Conservation (phyloP, 164 flowering plant genomes). For the Umbilicus rupestris region DNA sequence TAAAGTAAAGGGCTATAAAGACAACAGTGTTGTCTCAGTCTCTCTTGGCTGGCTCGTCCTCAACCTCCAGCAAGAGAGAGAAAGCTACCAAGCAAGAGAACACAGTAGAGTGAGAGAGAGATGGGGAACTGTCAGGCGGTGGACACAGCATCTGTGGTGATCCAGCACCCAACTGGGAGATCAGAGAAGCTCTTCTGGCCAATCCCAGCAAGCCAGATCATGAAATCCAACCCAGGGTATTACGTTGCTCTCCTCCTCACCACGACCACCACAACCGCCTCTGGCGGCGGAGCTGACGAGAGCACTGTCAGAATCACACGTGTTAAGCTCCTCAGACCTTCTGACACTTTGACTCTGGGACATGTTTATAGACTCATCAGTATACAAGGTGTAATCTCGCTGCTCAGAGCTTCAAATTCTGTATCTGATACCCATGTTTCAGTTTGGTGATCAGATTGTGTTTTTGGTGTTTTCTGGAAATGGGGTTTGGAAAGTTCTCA, state of each 20-base stretch:
- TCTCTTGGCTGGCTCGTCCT: neutral
- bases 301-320: conserved; percentile 40
- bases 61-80: conserved; percentile 7
- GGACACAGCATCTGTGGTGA: conserved; percentile 57
- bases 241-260: conserved; percentile 81
- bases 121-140: conserved; percentile 94
- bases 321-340: conserved; percentile 72
- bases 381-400: conserved; percentile 51
- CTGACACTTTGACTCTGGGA: conserved; percentile 70
- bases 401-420: neutral
- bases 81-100: conserved; percentile 9
- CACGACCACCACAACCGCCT: conserved; percentile 21
- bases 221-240: conserved; percentile 76
- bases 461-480: conserved; percentile 6
- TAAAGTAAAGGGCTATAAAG: no score
- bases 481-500: conserved; percentile 1
- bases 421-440: neutral
- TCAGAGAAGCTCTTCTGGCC: conserved; percentile 59
- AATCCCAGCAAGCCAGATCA: conserved; percentile 56
- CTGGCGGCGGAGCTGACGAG: conserved; percentile 6
- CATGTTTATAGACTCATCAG: conserved; percentile 78
- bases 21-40: neutral
- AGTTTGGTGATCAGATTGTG: neutral
- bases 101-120: conserved; percentile 9
- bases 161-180: conserved; percentile 72